A percentile compares a stretch with the other conserved stretches of the same genome.
Evolutionary conservation across 2,329 filamentous ascomycete genomes (phyloP).

Genomic region (Stagonosporopsis tanaceti): DNA sequence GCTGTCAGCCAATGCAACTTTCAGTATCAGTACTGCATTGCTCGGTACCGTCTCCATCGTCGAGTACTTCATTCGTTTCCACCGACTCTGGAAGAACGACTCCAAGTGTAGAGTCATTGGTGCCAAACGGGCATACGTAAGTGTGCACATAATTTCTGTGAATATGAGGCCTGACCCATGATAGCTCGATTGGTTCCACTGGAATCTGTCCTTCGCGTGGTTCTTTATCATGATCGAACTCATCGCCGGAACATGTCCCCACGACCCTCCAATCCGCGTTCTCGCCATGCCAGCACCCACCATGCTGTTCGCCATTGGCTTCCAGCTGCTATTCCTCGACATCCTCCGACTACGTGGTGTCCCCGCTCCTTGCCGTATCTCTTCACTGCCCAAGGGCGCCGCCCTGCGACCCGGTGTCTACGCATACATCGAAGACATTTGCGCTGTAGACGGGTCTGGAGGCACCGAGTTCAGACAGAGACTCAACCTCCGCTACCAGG

Average conservation of each 20-base stretch:
- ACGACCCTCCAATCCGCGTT: constrained; percentile 60
- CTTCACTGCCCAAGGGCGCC: constrained; percentile 59
- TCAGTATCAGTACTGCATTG: constrained; percentile 63
- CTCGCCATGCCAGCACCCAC: constrained; percentile 61
- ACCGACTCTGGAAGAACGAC: constrained; percentile 59
- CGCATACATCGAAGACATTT: constrained; percentile 62
- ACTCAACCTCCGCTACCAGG: constrained; percentile 61
- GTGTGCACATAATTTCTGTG: constrained; percentile 4
- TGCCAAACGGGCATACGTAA: constrained; percentile 52
- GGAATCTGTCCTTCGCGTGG: constrained; percentile 64
- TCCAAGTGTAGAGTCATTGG: constrained; percentile 63
- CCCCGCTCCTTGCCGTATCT: constrained; percentile 60
- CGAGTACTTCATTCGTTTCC: constrained; percentile 61
- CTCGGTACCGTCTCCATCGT: constrained; percentile 63
- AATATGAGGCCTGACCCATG: background rate
- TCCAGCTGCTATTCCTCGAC: constrained; percentile 61
- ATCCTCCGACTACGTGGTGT: constrained; percentile 55
- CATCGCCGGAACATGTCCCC: constrained; percentile 59
- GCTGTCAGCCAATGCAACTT: constrained; percentile 60
- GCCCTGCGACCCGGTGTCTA: constrained; percentile 63
- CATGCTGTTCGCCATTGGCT: constrained; percentile 62
- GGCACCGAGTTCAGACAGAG: constrained; percentile 62
- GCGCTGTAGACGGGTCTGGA: constrained; percentile 62
- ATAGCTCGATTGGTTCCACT: constrained; percentile 65
- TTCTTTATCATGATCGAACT: constrained; percentile 65